Evolutionary conservation across 2,329 filamentous ascomycete species (phyloP), one percentile per base, ranked within the genome.

Genomic region (Cladosporium sp.): DNA sequence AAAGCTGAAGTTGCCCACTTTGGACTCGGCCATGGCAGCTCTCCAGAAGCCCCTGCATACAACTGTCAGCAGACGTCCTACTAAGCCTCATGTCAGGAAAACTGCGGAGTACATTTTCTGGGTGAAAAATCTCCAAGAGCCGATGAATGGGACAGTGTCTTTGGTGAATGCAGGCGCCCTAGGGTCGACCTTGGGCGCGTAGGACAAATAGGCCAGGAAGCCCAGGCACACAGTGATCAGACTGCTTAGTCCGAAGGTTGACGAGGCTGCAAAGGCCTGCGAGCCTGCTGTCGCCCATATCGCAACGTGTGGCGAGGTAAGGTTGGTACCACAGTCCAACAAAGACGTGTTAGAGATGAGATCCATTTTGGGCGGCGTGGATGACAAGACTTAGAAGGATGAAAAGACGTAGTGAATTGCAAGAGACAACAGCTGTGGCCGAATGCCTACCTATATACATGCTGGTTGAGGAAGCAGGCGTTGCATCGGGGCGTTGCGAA

Each of bases 1-100:
- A 52, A 68, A 68, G 57, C 65, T 67, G 57, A 68, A 68, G 31
- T 66, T 66, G 21, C 66, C 66, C n/a, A 56, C 64, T 52, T 61
- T 63, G 10, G 66, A 67, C 37, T 58, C 53, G 16, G 44, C 40
- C 21, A 52, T 44, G 40, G 23, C 44, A 29, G 29, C 49, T 57
- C 60, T 64, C 64, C 64, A 67, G 35, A 66, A 66, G 10, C 33
- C 14, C 63, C 55, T 65, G 16, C 11, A 26, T 23, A 14, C 21
- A 26, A 26, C 14, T 26, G 21, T 50, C 5, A 50, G 16, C n/a
- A 50, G 12, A 16, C 12, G 3, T 37, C 14, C 46, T 3, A 12
- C 7, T 26, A 26, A 1, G 16, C 44, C 8, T 50, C n/a, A 12
- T 21, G 23, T 23, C 3, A 26, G 8, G 5, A 10, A 26, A 26